These are phyloP conservation scores for Kodamaea kakaduensis DNA, from an alignment of 805 yeast genomes.

Conservation along the genomic window DNA sequence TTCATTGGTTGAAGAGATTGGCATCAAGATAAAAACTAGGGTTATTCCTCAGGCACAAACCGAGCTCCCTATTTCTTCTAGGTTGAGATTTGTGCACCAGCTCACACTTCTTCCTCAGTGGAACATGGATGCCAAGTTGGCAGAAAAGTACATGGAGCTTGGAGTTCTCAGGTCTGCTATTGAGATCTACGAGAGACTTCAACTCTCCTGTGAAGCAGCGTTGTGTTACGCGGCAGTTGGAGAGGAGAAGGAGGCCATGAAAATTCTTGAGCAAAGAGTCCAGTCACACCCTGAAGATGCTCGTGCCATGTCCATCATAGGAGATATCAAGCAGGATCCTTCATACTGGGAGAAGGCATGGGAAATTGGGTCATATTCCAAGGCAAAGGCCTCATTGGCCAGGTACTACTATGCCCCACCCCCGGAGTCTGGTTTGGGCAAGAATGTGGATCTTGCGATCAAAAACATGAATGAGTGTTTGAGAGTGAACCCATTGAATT, in stretches of 20 bases:
- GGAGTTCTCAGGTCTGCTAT: slow-evolving; percentile 85
- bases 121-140: slow-evolving; percentile 76
- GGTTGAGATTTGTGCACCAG: slow-evolving; percentile 68
- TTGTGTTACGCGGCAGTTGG: slow-evolving; percentile 87
- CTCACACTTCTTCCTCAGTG: slow-evolving; percentile 79
- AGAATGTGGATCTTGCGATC: slow-evolving; percentile 53
- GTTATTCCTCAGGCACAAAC: slow-evolving; percentile 44
- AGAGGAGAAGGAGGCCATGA: slow-evolving; percentile 61
- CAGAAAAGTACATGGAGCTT: slow-evolving; percentile 79
- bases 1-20: slow-evolving; percentile 83
- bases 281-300: slow-evolving; percentile 66
- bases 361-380: slow-evolving; percentile 76
- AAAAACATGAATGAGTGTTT: slow-evolving; percentile 72
- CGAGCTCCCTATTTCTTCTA: slow-evolving; percentile 41
- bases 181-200: slow-evolving; percentile 78
- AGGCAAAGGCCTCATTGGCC: slow-evolving; percentile 82
- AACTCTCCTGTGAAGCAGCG: slow-evolving; percentile 78
- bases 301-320: slow-evolving; percentile 76
- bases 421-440: slow-evolving; percentile 43
- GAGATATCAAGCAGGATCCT: slow-evolving; percentile 80
- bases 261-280: slow-evolving; percentile 53
- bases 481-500: slow-evolving; percentile 64
- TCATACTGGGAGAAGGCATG: slow-evolving; percentile 79
- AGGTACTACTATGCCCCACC: slow-evolving; percentile 70
- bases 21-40: slow-evolving; percentile 57